Conservation (phyloP, 2,329 filamentous ascomycete genomes). For the Aspergillus sp. region DNA sequence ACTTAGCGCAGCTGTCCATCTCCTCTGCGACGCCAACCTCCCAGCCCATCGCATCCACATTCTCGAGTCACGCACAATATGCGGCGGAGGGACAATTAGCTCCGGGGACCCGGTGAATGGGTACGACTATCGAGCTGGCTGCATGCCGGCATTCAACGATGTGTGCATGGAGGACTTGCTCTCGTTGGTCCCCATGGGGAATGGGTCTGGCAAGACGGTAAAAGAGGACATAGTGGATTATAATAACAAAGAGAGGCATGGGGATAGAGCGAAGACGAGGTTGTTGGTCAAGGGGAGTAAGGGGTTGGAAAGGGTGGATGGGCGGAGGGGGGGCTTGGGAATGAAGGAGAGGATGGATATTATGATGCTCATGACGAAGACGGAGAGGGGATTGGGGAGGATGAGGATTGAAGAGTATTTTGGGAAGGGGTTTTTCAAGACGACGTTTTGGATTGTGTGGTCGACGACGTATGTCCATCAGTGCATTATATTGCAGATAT, state of each 20-base stretch:
- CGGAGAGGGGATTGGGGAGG: no score
- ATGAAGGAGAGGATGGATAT: no score
- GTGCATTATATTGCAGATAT: no score
- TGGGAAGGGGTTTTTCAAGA: no score
- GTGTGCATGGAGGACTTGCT: slow-evolving; percentile 30
- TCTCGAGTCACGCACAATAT: slow-evolving; percentile 24
- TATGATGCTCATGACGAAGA: no score
- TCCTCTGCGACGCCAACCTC: slow-evolving; percentile 30
- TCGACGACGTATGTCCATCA: no score
- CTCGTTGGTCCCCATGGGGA: slow-evolving; percentile 23
- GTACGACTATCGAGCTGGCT: slow-evolving; percentile 32
- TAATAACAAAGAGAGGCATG: neutral
- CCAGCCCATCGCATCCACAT: slow-evolving; percentile 30
- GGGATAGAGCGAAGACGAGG: slow-evolving; percentile 5
- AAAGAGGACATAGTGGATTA: slow-evolving; percentile 13
- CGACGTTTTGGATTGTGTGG: no score
- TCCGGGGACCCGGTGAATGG: slow-evolving; percentile 25
- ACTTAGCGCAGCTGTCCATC: slow-evolving; percentile 31
- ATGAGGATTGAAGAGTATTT: no score
- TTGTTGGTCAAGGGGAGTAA: slow-evolving; percentile 6
- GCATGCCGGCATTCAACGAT: slow-evolving; percentile 30
- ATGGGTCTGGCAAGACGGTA: slow-evolving; percentile 6
- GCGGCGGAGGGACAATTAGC: slow-evolving; percentile 27
- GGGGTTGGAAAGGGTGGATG: no score
- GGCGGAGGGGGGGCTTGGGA: no score